These are phyloP conservation scores for Candida incommunis DNA, from an alignment of 805 yeast species.

Conservation along the genomic window DNA sequence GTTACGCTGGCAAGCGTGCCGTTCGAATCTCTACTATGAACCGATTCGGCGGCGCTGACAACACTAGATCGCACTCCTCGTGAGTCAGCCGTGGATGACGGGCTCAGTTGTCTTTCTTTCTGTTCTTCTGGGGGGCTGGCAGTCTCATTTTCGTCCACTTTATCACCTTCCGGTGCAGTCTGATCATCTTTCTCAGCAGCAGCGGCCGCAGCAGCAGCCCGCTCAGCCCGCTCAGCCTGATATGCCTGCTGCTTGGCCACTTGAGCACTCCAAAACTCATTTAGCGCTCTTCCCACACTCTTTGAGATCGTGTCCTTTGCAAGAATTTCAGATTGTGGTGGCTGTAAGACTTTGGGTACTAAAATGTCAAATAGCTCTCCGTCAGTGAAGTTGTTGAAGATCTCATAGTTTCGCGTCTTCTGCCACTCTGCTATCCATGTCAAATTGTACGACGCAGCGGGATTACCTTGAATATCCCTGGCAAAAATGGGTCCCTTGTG, in stretches of 20 bases:
- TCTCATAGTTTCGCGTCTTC: conserved; percentile 36
- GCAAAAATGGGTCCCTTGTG: conserved; percentile 20
- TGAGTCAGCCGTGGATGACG: not conserved
- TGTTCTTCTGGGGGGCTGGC: too few relatives aligned
- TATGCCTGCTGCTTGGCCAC: not conserved
- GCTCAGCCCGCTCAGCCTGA: not conserved
- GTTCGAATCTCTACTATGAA: not conserved
- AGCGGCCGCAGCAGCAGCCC: not conserved
- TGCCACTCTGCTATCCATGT: conserved; percentile 41
- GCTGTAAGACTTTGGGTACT: conserved; percentile 24
- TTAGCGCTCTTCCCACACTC: conserved; percentile 16
- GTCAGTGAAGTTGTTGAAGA: conserved; percentile 46
- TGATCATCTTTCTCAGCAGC: conserved; percentile 2
- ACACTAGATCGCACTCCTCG: not conserved
- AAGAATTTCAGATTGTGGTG: conserved; percentile 11
- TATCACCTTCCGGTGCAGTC: too few relatives aligned
- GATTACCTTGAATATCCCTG: conserved; percentile 20
- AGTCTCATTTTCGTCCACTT: not conserved
- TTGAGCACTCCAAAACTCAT: conserved; percentile 15
- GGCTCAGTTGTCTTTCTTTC: too few relatives aligned
- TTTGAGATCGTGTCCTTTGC: conserved; percentile 16
- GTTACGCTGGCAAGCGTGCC: not conserved
- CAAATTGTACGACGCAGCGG: conserved; percentile 28
- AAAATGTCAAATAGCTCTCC: conserved; percentile 55
- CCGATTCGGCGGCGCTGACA: not conserved